Evolutionary conservation across 1,284 basidiomycete genomes (phyloP), one percentile per base, ranked within the genome.

Genomic region (Cutaneotrichosporon cutaneum): DNA sequence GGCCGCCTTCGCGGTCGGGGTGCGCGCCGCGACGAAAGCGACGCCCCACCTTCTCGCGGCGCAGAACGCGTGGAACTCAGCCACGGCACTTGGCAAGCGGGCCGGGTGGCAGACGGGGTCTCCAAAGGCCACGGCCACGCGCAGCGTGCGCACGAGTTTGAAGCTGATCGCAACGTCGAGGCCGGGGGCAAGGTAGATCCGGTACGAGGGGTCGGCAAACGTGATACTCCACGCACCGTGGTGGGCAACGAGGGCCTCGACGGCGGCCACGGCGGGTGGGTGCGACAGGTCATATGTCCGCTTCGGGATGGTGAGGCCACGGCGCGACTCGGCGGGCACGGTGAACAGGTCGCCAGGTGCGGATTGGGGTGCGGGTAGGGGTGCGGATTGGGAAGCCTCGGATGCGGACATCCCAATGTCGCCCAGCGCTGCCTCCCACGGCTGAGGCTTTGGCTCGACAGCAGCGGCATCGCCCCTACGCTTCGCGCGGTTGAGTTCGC

Each of bases 181-280:
- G 26, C 44, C 53, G 13, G 27, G 14, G 8, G 58, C 36, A n/a
- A 65, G 26, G 48, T 53, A 65, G 35, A 65, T 62, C 13, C 60
- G 57, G 47, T 65, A 65, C 24, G 58, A 56, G 2, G 63, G 55
- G 35, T 65, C 63, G 2, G 45, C 27, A 35, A 65, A 65, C 0
- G 63, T 65, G 48, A 65, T 62, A 36, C 60, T 65, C 63, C 63
- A 65, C 4, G 47, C 57, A 14, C 63, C 63, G 44, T 54, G 36
- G 8, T n/a, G 14, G 1, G 58, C 39, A 4, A 65, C 36, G 14
- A 65, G 60, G 13, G 24, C 11, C 47, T 65, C 58, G 27, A 62
- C 60, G 13, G 53, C 48, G 0, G 63, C 60, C 10, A 58, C 24
- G 1, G 55, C 63, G n/a, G 27, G 33, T 8, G 48, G 48, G 58